These are phyloP conservation scores for Flaveria bidentis DNA, from an alignment of 129 eudicot species.

Conservation along the genomic window DNA sequence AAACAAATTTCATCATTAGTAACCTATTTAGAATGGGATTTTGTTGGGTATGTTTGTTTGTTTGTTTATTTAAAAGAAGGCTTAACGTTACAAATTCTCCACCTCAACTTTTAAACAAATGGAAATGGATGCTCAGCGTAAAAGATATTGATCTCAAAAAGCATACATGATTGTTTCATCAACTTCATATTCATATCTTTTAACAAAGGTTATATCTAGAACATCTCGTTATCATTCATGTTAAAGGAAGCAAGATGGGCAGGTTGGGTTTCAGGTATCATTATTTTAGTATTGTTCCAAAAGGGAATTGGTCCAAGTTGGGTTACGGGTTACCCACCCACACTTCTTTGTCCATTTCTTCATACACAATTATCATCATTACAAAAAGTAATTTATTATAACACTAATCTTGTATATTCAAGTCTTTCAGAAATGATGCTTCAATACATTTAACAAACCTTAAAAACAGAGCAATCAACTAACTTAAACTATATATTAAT, in stretches of 20 bases:
- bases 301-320: no score
- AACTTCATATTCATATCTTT: no score
- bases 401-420: no score
- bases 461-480: background rate
- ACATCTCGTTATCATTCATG: no score
- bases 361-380: background rate
- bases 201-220: no score
- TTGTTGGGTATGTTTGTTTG: no score
- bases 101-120: background rate
- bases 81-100: background rate
- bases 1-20: conserved; percentile 6
- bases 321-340: no score
- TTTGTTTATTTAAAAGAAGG: background rate
- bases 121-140: background rate
- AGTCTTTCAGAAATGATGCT: background rate
- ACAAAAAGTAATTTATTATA: background rate
- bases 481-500: conserved; percentile 5
- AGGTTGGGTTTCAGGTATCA: no score
- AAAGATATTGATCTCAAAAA: background rate
- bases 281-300: no score
- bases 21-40: conserved; percentile 3
- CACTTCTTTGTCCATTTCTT: no score
- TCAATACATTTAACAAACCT: background rate
- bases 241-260: no score
- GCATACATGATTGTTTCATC: background rate